Percentiles rank a stretch among this genome's conserved stretches.
Conservation (phyloP, 805 yeast species). For the Ogataea glucozyma region DNA sequence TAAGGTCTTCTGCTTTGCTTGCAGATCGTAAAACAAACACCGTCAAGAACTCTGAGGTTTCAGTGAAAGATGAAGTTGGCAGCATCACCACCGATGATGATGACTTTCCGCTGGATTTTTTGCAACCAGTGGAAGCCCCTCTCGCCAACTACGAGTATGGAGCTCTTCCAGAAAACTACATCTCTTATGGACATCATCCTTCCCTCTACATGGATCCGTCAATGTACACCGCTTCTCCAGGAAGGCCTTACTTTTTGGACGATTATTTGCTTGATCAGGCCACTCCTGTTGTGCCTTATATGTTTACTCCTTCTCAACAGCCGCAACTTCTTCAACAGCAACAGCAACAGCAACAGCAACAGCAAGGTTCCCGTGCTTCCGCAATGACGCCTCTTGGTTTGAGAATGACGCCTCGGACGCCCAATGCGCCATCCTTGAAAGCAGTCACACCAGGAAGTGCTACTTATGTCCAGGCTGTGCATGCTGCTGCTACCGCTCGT, state of each 20-base stretch:
- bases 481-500: constrained; percentile 16
- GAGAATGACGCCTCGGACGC: constrained; percentile 23
- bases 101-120: constrained; percentile 72
- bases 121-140: constrained; percentile 30
- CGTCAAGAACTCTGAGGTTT: not conserved
- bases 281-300: constrained; percentile 32
- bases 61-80: constrained; percentile 16
- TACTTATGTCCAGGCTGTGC: constrained; percentile 18
- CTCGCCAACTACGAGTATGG: constrained; percentile 36
- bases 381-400: constrained; percentile 16
- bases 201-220: constrained; percentile 28
- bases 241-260: constrained; percentile 22
- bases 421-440: constrained; percentile 15
- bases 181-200: constrained; percentile 27
- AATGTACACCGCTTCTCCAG: constrained; percentile 30
- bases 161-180: constrained; percentile 18
- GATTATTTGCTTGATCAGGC: constrained; percentile 31
- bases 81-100: constrained; percentile 45
- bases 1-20: constrained; percentile 6
- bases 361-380: constrained; percentile 7
- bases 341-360: not conserved
- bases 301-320: constrained; percentile 21
- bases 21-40: constrained; percentile 8
- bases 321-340: constrained; percentile 17
- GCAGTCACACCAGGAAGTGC: constrained; percentile 23